Conservation (phyloP, 805 yeast genomes). For the Blastobotrys chiropterorum region DNA sequence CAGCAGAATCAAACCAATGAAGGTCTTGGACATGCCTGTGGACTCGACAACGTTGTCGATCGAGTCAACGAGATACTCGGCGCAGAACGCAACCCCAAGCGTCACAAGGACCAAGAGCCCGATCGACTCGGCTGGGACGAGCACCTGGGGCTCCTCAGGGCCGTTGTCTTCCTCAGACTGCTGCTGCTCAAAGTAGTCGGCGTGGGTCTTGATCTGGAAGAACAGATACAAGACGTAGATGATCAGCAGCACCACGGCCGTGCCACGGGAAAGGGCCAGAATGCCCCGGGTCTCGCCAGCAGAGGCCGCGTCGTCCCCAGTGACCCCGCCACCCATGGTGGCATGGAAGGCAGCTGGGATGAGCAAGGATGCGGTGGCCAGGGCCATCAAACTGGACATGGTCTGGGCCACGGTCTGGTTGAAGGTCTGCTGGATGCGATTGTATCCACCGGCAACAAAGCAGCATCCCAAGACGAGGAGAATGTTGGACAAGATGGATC, state of each 20-base stretch:
- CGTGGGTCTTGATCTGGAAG: constrained; percentile 88
- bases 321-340: constrained; percentile 31
- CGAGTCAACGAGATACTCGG: constrained; percentile 89
- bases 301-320: constrained; percentile 26
- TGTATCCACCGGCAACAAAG: constrained; percentile 86
- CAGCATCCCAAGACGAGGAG: constrained; percentile 92
- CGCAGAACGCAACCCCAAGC: constrained; percentile 76
- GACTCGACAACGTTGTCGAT: constrained; percentile 82
- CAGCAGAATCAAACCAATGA: constrained; percentile 85
- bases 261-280: constrained; percentile 75
- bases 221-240: constrained; percentile 73
- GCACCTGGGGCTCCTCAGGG: constrained; percentile 33
- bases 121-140: constrained; percentile 52
- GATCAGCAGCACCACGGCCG: constrained; percentile 68
- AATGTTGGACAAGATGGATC: constrained; percentile 83
- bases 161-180: constrained; percentile 8
- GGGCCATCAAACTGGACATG: constrained; percentile 88
- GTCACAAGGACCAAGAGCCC: constrained; percentile 57
- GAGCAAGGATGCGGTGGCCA: constrained; percentile 80
- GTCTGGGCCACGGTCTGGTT: constrained; percentile 98
- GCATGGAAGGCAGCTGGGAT: constrained; percentile 97
- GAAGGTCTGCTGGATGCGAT: constrained; percentile 78
- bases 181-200: constrained; percentile 57
- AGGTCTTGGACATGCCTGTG: constrained; percentile 87
- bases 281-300: constrained; percentile 35